Conservation (phyloP, 164 flowering plant species). For the Houttuynia cordata region DNA sequence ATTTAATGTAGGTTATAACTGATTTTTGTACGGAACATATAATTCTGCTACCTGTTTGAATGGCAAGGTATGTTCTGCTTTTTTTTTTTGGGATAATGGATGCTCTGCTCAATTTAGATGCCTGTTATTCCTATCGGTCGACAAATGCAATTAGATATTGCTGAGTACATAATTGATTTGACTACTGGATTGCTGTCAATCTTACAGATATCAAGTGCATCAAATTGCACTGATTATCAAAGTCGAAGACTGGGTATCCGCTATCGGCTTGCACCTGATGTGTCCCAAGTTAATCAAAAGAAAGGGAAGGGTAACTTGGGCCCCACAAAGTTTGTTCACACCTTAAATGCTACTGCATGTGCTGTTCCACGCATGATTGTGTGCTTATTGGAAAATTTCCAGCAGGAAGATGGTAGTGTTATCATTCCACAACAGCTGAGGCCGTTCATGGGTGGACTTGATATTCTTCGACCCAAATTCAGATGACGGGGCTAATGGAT, state of each 20-base stretch:
- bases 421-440: constrained; percentile 64
- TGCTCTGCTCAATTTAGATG: too few species aligned
- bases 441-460: constrained; percentile 84
- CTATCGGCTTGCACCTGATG: constrained; percentile 49
- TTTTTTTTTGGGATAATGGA: too few species aligned
- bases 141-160: too few species aligned
- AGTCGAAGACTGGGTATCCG: constrained; percentile 88
- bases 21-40: too few species aligned
- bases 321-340: constrained; percentile 79
- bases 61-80: too few species aligned
- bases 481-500: constrained; percentile 14
- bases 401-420: constrained; percentile 88
- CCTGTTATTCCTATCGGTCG: too few species aligned
- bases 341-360: constrained; percentile 95
- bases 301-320: constrained; percentile 48
- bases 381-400: constrained; percentile 80
- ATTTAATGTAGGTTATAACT: too few species aligned
- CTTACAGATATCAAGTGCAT: constrained; percentile 90
- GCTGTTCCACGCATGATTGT: constrained; percentile 91
- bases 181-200: too few species aligned
- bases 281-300: constrained; percentile 20
- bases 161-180: too few species aligned
- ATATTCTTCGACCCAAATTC: constrained; percentile 34
- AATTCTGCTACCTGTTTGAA: too few species aligned
- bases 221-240: constrained; percentile 94